These are phyloP conservation scores for Canna indica DNA, from an alignment of 176 grass and related monocot genomes.

Conservation along the genomic window DNA sequence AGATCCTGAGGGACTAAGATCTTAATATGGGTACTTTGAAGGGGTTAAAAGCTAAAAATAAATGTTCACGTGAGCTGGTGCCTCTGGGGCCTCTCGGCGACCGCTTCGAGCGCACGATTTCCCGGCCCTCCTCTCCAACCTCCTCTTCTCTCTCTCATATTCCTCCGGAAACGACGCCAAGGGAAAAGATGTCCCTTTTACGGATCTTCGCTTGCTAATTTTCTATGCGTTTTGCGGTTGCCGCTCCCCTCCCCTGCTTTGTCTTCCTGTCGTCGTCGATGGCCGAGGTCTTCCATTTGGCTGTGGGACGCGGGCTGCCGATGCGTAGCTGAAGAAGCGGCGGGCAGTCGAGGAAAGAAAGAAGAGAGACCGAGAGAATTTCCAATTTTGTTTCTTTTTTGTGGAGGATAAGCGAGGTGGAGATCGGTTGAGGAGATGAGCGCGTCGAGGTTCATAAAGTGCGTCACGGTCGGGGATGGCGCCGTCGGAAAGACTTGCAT, in stretches of 20 bases:
- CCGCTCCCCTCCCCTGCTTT: background rate
- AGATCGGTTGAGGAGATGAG: slow-evolving; percentile 23
- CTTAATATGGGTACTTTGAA: background rate
- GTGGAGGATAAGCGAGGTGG: background rate
- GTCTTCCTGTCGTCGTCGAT: background rate
- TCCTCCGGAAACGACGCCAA: background rate
- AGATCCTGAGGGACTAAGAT: background rate
- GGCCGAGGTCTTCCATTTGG: background rate
- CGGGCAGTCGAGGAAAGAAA: background rate
- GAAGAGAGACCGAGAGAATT: background rate
- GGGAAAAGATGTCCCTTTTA: background rate
- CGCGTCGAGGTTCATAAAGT: slow-evolving; percentile 40
- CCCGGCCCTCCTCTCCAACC: background rate
- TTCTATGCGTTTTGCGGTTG: background rate
- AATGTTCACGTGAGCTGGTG: too few species aligned
- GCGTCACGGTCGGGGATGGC: slow-evolving; percentile 34
- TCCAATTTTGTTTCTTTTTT: background rate
- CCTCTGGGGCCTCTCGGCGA: too few species aligned
- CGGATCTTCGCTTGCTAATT: background rate
- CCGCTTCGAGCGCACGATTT: slow-evolving; percentile 1
- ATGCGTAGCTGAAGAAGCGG: background rate
- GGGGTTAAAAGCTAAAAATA: background rate
- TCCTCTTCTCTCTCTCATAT: background rate
- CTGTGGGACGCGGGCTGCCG: background rate
- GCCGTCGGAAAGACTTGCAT: slow-evolving; percentile 45